Conservation (phyloP, 108 stramenopile species). For the Skeletonema marinoi region DNA sequence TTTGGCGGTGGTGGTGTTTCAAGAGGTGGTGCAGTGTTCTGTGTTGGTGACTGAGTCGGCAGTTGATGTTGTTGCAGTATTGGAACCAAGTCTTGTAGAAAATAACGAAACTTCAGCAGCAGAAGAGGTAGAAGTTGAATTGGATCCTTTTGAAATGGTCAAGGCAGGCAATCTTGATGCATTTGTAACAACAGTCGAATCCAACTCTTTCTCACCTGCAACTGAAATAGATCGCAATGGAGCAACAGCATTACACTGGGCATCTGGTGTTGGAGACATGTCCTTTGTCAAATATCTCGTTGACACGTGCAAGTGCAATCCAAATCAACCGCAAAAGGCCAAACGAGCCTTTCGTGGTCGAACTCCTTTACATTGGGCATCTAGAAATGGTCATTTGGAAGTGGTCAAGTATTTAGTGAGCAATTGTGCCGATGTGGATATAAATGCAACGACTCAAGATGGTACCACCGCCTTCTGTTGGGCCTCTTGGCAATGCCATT, state of each 20-base stretch:
- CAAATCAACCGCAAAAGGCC: slow-evolving; percentile 59
- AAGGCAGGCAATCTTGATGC: slow-evolving; percentile 32
- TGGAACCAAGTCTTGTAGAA: not conserved
- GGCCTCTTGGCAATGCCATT: slow-evolving; percentile 87
- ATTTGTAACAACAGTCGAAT: slow-evolving; percentile 25
- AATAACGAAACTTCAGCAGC: slow-evolving; percentile 5
- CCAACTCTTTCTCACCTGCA: slow-evolving; percentile 13
- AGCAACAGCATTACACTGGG: slow-evolving; percentile 75
- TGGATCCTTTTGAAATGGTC: slow-evolving; percentile 42
- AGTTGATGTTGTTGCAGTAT: not conserved
- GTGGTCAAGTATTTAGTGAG: slow-evolving; percentile 67
- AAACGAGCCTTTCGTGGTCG: slow-evolving; percentile 81
- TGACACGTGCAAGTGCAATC: slow-evolving; percentile 58
- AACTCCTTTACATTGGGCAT: slow-evolving; percentile 84
- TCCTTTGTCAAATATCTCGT: slow-evolving; percentile 66
- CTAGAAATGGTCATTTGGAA: slow-evolving; percentile 78
- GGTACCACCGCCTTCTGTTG: slow-evolving; percentile 90
- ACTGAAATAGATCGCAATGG: slow-evolving; percentile 65
- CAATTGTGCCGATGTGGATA: slow-evolving; percentile 32
- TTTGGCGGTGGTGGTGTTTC: slow-evolving; percentile 56
- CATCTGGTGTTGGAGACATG: slow-evolving; percentile 72
- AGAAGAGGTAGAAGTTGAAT: not conserved
- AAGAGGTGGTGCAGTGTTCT: not conserved
- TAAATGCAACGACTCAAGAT: slow-evolving; percentile 77
- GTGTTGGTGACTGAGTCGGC: not conserved